phyloP scores from a whole-genome alignment of 2,329 filamentous ascomycete genomes.

The Diaporthe nobilis region DNA sequence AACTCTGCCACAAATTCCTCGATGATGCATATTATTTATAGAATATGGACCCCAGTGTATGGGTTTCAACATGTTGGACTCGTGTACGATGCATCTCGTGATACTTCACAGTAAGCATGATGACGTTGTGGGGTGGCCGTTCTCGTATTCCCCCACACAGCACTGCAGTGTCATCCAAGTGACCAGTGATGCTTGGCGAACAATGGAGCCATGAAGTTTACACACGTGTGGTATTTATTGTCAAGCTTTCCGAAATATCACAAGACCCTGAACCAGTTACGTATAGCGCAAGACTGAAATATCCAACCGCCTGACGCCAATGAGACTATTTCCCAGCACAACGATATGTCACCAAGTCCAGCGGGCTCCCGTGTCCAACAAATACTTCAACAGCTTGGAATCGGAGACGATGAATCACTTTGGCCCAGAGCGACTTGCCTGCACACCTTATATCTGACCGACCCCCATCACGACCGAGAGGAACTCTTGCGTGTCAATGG shows the following conservation, averaged over 20 bases:
- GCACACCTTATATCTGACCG: background rate
- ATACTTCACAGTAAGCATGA: background rate
- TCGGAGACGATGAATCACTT: too few relatives aligned
- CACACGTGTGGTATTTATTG: background rate
- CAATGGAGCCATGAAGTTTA: too few relatives aligned
- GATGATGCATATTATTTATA: background rate
- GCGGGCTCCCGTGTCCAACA: too few relatives aligned
- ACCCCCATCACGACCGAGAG: background rate
- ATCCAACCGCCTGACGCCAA: background rate
- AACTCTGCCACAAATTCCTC: background rate
- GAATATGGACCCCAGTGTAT: background rate
- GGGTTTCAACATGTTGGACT: too few relatives aligned
- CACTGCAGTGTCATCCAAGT: background rate
- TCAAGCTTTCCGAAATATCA: too few relatives aligned
- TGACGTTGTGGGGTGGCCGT: background rate
- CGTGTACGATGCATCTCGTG: background rate
- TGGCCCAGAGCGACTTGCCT: background rate
- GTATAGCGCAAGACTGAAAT: too few relatives aligned
- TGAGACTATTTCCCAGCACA: background rate
- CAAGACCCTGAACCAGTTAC: too few relatives aligned
- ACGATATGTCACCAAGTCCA: background rate
- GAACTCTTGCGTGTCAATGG: background rate
- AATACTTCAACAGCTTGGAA: too few relatives aligned
- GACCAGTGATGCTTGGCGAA: background rate
- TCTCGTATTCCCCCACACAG: conserved; percentile 12